Base-by-base conservation (phyloP, 2,329 filamentous ascomycete genomes). In the Neofusicoccum cordaticola region DNA sequence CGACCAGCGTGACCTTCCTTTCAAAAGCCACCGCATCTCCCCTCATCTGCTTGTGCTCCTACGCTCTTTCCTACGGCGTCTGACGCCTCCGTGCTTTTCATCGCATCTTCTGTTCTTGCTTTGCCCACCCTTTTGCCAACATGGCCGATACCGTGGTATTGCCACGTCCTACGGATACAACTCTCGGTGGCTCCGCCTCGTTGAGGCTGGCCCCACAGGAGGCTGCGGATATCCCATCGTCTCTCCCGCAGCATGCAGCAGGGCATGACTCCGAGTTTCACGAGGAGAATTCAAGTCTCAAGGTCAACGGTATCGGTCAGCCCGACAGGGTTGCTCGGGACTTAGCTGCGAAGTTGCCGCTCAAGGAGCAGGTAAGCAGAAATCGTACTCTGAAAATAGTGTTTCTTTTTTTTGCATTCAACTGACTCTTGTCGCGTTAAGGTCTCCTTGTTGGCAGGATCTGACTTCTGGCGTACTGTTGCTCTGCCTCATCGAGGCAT, bases 381-480 rank as follows among this genome's bases (percentile, higher is more conserved):
- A 11, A 9, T n/a, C 6, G 8, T 15, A 13, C 35, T 13, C 12
- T n/a, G 7, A 15, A 31, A n/a, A 1, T 15, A n/a, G 19, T 22
- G 19, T 22, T 22, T 22, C 3, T 22, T 22, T 22, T 22, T 22
- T 22, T 22, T 12, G 12, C 12, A 31, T 13, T 27, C 2, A 27
- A 19, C 57, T 61, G n/a, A 61, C 34, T 5, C 12, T 11, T 31
- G 15, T 6, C 7, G 9, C 31, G 9, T 22, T 13, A 31, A 78
- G 77, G 72, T 78, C 52, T 75, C 75, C 50, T 66, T 79, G 17
- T 69, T 79, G 41, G 75, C 77, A 64, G 86, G 86, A 64, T 82
- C 84, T 68, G 88, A 90, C 75, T 90, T 90, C 71, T 91, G 88
- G 88, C 86, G 90, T 71, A 89, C 88, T 39, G 84, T 85, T 68